Evolutionary conservation across 768 basidiomycete genomes (phyloP), one percentile per base, ranked within the genome.

Genomic region (Trametes punicea): DNA sequence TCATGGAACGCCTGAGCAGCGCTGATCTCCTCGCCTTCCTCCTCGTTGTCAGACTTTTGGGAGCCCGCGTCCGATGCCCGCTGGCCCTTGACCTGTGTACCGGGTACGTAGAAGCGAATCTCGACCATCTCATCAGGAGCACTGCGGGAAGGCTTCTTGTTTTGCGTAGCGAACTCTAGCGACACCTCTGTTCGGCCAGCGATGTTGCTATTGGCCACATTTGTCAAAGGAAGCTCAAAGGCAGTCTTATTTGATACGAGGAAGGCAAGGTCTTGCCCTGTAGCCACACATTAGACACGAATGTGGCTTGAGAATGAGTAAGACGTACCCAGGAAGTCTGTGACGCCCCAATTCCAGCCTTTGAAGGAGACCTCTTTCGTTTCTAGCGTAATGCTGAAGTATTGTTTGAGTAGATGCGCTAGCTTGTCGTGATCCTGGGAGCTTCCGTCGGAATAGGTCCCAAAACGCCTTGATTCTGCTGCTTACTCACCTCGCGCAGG

Each of bases 311-410:
- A 38, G 6, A 18, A 38, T 16, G 44, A 36, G 10, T 13, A 8
- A n/a, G 3, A 63, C 77, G 52, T 59, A 92, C 96, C 92, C 80
- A 92, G 89, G 60, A 98, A 91, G 66, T 96, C 93, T 2, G 92
- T 90, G 27, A 87, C 82, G 4, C 97, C 97, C 97, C 97, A 98
- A 70, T 99, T 98, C 93, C 93, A 98, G 0, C 97, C 97, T 68
- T 91, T 94, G 69, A 95, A 83, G 11, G 90, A 86, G 16, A 85
- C 78, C 62, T 99, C 97, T 69, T 85, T 86, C 4, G 80, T 81
- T 69, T 98, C 97, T 21, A 98, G 76, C 3, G 88, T 83, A 55
- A 96, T 76, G 39, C 80, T 82, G 73, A 93, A 98, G 71, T 93
- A 84, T 59, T 89, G 90, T 72, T 96, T 95, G 62, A 97, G 72